phyloP scores from a whole-genome alignment of 768 basidiomycete genomes.

The Favolaschia claudopus region DNA sequence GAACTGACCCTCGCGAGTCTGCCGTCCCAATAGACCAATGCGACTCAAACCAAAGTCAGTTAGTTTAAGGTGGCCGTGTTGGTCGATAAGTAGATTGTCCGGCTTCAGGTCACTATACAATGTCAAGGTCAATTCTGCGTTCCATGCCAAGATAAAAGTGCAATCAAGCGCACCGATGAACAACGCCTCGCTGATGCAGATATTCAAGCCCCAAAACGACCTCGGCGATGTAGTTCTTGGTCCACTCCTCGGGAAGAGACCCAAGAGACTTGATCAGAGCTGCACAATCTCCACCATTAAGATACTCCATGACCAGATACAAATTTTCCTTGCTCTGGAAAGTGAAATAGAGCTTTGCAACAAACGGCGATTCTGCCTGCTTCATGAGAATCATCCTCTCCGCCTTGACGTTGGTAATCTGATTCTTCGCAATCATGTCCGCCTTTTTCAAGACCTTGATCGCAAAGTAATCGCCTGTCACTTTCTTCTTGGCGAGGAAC shows the following conservation, averaged over 20 bases:
- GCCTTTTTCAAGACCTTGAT: conserved; percentile 99
- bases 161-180: conserved; percentile 83
- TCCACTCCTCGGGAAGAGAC: conserved; percentile 94
- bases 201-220: conserved; percentile 95
- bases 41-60: conserved; percentile 98
- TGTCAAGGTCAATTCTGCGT: conserved; percentile 5
- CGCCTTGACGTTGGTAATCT: conserved; percentile 99
- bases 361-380: conserved; percentile 97
- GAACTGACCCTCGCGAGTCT: conserved; percentile 77
- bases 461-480: conserved; percentile 97
- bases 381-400: conserved; percentile 99
- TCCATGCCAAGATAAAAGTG: not conserved
- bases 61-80: conserved; percentile 95
- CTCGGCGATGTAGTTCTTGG: conserved; percentile 94
- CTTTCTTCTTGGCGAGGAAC: conserved; percentile 97
- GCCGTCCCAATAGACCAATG: conserved; percentile 97
- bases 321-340: conserved; percentile 99
- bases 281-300: conserved; percentile 98
- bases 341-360: conserved; percentile 97
- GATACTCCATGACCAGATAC: conserved; percentile 99
- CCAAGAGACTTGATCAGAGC: conserved; percentile 97
- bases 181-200: conserved; percentile 93
- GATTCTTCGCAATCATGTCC: conserved; percentile 99
- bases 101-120: conserved; percentile 89
- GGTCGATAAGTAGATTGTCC: conserved; percentile 96